A percentile compares a stretch with the other conserved stretches of the same genome.
These are phyloP conservation scores for Phialemoniopsis sp. DNA, from an alignment of 2,329 filamentous ascomycete genomes.

Conservation along the genomic window DNA sequence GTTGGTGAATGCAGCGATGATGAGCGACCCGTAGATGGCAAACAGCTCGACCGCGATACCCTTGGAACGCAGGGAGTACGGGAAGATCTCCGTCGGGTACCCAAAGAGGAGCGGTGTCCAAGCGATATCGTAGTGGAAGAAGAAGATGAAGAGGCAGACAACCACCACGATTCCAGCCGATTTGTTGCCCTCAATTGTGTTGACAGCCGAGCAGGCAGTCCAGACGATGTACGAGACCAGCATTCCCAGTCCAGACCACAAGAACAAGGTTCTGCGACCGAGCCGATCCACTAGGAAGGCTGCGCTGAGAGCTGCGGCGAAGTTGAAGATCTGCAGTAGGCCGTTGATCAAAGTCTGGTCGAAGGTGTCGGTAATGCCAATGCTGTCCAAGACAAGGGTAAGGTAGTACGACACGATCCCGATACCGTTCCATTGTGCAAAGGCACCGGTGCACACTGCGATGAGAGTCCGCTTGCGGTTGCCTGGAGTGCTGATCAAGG, in stretches of 20 bases:
- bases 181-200: conserved; percentile 16
- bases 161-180: conserved; percentile 39
- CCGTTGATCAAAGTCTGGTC: conserved; percentile 18
- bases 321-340: conserved; percentile 26
- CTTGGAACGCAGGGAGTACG: conserved; percentile 28
- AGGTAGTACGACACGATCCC: conserved; percentile 24
- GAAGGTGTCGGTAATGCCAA: conserved; percentile 23
- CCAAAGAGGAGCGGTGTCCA: conserved; percentile 41
- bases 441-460: conserved; percentile 3
- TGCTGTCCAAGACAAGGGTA: conserved; percentile 23
- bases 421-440: conserved; percentile 8
- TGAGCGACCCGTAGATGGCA: conserved; percentile 25
- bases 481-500: conserved; percentile 2
- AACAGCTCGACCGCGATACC: conserved; percentile 40
- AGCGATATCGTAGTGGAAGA: conserved; percentile 38
- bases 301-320: conserved; percentile 22
- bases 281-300: conserved; percentile 35
- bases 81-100: conserved; percentile 35
- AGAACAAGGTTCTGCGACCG: conserved; percentile 33
- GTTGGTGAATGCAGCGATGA: conserved; percentile 27
- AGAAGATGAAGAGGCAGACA: conserved; percentile 42
- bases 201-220: conserved; percentile 32
- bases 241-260: conserved; percentile 29
- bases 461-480: conserved; percentile 8
- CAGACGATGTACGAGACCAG: conserved; percentile 26